Evolutionary conservation across 2,329 filamentous ascomycete genomes (phyloP), one percentile per base, ranked within the genome.

Genomic region (Coniochaeta sp.): DNA sequence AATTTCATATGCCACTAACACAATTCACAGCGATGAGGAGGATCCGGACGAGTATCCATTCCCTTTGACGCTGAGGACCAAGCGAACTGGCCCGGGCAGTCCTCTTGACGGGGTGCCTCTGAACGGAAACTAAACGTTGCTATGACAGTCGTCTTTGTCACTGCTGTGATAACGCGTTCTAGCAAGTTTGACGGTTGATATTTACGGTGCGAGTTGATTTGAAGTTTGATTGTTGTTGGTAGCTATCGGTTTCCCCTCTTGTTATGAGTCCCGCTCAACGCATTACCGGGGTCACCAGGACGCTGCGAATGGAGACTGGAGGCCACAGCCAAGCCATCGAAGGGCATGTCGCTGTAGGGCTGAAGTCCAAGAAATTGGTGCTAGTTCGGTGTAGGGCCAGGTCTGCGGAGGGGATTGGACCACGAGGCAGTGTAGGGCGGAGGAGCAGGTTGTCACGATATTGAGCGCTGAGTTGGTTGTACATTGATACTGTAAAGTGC

Each of bases 11-110:
- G 36, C 7, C 22, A 63, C 74, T 76, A 68, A 77, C 68, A 52
- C 58, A 22, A 43, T 68, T 3, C 16, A 31, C 17, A 96, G 91
- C 76, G 91, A 95, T 74, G 93, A 97, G 73, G 95, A 98, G 79
- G 95, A 98, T 67, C 86, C 89, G 0, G 93, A 86, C n/a, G 83
- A 86, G 69, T 85, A 85, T 65, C 79, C 81, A 1, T 86, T 85
- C 73, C 82, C 83, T 28, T 72, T 86, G 64, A 85, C 82, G 7
- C 75, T 86, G 62, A 79, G 82, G 65, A 76, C 77, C 19, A 83
- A 84, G 76, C 78, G 78, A 17, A 71, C 76, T 4, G 74, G 68
- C 44, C 67, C 69, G 14, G 72, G 68, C 40, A 78, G 74, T 34
- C 76, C 77, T n/a, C 70, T 79, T 9, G 76, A 79, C 38, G 71